Percentiles rank a stretch among this genome's conserved stretches.
Evolutionary conservation across 176 grass and related monocot species (phyloP).

Genomic region (Juncus inflexus): DNA sequence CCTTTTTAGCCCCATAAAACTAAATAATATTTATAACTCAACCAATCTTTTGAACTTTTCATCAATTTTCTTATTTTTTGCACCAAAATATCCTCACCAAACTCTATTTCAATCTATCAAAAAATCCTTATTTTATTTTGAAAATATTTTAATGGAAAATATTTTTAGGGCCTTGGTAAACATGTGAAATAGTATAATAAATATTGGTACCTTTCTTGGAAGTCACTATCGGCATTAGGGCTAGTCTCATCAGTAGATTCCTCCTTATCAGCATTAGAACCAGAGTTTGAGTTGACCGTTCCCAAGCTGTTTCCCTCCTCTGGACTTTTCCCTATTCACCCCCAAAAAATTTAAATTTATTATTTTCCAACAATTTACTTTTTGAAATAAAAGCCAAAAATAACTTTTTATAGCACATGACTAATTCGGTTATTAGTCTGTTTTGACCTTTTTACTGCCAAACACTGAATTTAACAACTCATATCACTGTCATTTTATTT

Average conservation of each 20-base stretch:
- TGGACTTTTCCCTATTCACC: conserved; percentile 39
- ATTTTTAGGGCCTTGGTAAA: no score
- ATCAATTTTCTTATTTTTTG: no score
- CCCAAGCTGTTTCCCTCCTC: conserved; percentile 29
- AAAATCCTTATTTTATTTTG: no score
- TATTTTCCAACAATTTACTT: conserved; percentile 17
- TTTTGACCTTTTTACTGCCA: conserved; percentile 3
- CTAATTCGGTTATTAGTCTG: conserved; percentile 19
- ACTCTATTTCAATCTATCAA: no score
- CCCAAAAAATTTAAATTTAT: neutral
- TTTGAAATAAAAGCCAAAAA: conserved; percentile 2
- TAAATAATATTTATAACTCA: no score
- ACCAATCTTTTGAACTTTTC: no score
- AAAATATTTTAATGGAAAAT: no score
- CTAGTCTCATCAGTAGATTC: conserved; percentile 51
- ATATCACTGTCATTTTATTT: conserved; percentile 1
- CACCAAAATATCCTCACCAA: no score
- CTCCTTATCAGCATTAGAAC: conserved; percentile 46
- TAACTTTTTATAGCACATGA: conserved; percentile 9
- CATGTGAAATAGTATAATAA: no score
- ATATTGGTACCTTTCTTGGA: conserved; percentile 53
- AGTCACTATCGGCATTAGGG: conserved; percentile 57
- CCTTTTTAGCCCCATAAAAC: no score
- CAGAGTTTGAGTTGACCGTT: conserved; percentile 48
- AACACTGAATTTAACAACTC: neutral